These are phyloP conservation scores for Mycena belliarum DNA, from an alignment of 768 basidiomycete genomes.

Conservation along the genomic window DNA sequence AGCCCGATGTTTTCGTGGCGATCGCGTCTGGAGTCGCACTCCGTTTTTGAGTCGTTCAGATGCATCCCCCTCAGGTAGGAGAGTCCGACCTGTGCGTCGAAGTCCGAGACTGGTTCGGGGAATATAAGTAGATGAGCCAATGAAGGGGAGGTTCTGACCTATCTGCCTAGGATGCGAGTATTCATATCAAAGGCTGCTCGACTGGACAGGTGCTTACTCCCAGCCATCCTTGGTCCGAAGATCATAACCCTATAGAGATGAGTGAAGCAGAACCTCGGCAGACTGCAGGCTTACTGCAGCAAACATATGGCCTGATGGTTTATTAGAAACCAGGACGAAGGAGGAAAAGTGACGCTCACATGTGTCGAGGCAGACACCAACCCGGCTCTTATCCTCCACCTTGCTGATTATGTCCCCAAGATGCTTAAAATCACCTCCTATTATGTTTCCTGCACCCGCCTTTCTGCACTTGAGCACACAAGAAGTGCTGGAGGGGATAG, in stretches of 20 bases:
- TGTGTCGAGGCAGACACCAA: slow-evolving; percentile 86
- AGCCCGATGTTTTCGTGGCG: slow-evolving; percentile 85
- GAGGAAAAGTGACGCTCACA: slow-evolving; percentile 43
- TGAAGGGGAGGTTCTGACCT: not conserved
- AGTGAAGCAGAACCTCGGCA: not conserved
- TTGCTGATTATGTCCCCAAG: slow-evolving; percentile 65
- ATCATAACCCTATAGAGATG: slow-evolving; percentile 66
- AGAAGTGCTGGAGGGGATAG: not conserved
- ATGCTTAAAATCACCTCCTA: slow-evolving; percentile 72
- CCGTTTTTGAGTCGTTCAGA: slow-evolving; percentile 79
- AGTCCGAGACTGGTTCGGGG: slow-evolving; percentile 54
- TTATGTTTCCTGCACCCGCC: slow-evolving; percentile 80
- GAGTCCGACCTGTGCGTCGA: slow-evolving; percentile 70
- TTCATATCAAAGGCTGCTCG: slow-evolving; percentile 22
- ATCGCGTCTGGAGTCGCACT: slow-evolving; percentile 66
- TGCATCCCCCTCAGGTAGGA: slow-evolving; percentile 82
- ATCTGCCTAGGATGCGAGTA: slow-evolving; percentile 20
- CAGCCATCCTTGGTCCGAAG: slow-evolving; percentile 72
- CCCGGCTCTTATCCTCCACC: slow-evolving; percentile 71
- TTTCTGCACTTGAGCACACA: slow-evolving; percentile 26
- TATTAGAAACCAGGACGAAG: not conserved
- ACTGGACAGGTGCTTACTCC: slow-evolving; percentile 49
- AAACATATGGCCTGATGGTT: slow-evolving; percentile 69
- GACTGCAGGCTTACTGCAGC: slow-evolving; percentile 52
- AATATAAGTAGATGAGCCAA: not conserved